A percentile compares a stretch with the other conserved stretches of the same genome.
Conservation (phyloP, 805 yeast genomes). For the Diddensiella transvaalensis region DNA sequence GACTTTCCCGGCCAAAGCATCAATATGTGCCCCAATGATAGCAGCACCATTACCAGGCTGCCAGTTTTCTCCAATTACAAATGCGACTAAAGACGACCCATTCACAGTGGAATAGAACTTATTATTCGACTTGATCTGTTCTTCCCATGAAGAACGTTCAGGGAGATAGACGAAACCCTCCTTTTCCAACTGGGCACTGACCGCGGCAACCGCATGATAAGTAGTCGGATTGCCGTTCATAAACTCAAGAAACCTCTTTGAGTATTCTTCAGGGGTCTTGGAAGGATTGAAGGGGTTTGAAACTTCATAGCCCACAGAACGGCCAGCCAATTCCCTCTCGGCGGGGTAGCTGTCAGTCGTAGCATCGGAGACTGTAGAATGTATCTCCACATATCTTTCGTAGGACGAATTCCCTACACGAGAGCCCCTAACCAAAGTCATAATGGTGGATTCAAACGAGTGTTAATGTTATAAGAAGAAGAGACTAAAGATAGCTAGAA, state of each 20-base stretch:
- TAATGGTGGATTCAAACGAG: too few species aligned
- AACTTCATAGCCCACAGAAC: too few species aligned
- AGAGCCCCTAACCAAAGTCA: too few species aligned
- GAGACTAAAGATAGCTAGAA: too few species aligned
- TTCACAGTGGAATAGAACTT: conserved; percentile 65
- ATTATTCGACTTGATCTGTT: conserved; percentile 41
- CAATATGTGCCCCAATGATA: conserved; percentile 70
- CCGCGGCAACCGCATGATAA: conserved; percentile 61
- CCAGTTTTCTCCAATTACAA: conserved; percentile 68
- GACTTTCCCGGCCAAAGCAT: conserved; percentile 62
- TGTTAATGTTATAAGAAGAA: too few species aligned
- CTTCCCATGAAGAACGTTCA: conserved; percentile 57
- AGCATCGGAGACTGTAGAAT: too few species aligned
- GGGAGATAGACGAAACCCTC: conserved; percentile 63
- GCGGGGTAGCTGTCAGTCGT: too few species aligned
- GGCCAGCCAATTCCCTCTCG: too few species aligned
- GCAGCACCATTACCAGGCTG: conserved; percentile 59
- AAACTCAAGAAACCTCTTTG: conserved; percentile 60
- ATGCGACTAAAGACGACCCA: conserved; percentile 67
- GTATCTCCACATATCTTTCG: too few species aligned
- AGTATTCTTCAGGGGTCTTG: conserved; percentile 15
- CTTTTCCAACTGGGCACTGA: conserved; percentile 45
- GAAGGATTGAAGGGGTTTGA: conserved; percentile 11
- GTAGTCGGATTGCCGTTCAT: conserved; percentile 71
- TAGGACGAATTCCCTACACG: too few species aligned